phyloP scores from a whole-genome alignment of 2,329 filamentous ascomycete genomes.

The Ophioceras dolichostomum region DNA sequence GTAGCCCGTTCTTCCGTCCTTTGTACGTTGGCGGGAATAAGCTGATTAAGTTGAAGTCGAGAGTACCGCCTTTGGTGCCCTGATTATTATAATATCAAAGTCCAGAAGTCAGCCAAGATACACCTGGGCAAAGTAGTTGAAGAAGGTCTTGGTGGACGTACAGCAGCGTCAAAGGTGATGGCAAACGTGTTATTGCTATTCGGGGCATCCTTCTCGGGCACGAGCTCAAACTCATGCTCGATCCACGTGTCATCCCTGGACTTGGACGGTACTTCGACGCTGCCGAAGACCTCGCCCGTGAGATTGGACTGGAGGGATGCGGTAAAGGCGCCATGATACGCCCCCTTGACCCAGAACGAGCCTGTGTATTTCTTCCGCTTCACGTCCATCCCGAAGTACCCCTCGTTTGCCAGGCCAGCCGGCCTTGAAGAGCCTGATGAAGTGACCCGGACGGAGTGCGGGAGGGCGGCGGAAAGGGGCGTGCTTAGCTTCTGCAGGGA shows the following conservation, averaged over 20 bases:
- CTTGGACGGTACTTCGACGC: slow-evolving; percentile 30
- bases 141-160: not conserved
- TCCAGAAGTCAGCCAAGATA: too few relatives aligned
- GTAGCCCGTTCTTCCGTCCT: slow-evolving; percentile 41
- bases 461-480: slow-evolving; percentile 39
- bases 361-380: slow-evolving; percentile 32
- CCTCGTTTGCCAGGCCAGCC: slow-evolving; percentile 36
- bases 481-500: slow-evolving; percentile 30
- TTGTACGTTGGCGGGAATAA: slow-evolving; percentile 51
- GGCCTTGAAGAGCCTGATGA: slow-evolving; percentile 6
- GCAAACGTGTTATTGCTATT: slow-evolving; percentile 44
- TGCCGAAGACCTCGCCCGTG: slow-evolving; percentile 30
- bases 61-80: not conserved
- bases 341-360: slow-evolving; percentile 40
- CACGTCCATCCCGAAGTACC: slow-evolving; percentile 46
- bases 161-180: slow-evolving; percentile 34
- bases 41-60: slow-evolving; percentile 40
- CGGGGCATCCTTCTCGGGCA: slow-evolving; percentile 30
- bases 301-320: slow-evolving; percentile 31
- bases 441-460: slow-evolving; percentile 35
- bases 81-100: too few relatives aligned
- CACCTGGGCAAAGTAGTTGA: not conserved
- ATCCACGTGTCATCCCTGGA: slow-evolving; percentile 30
- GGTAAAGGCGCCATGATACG: slow-evolving; percentile 32
- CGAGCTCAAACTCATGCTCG: slow-evolving; percentile 34